Evolutionary conservation across 306 rosid genomes (phyloP), one percentile per base, ranked within the genome.

Genomic region (Prinsepia uniflora): DNA sequence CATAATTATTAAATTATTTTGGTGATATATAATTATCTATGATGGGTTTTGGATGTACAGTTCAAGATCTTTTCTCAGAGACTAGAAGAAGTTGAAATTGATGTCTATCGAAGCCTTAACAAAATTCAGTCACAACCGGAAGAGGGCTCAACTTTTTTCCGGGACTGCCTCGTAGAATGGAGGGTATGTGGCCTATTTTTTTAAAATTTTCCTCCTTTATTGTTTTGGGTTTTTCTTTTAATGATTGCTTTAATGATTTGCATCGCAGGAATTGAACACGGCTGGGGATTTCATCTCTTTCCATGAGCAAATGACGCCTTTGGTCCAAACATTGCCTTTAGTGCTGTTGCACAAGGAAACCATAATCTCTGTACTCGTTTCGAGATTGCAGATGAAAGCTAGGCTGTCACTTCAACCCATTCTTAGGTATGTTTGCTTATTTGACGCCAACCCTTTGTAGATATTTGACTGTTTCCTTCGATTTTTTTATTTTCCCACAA

Each of bases 151-250:
- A 85, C 90, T 3, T 93, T 90, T 67, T 87, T 93, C 75, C 84
- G 89, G 59, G 98, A 93, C 64, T 88, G 97, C 79, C 92, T 93
- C 39, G 50, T 82, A 7, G 92, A 93, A 86, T 90, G 92, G 96
- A 88, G 94, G 90, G 98, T 93, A 84, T 70, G 89, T 10, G 18
- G 17, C 5, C 47, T 13, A 9, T 14, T 24, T 54, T 39, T 18
- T 40, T 57, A 1, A 17, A 3, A 58, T 24, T 36, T 48, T 57
- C 1, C 24, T 10, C 6, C 6, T 40, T 4, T 41, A 30, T 7
- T 17, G 2, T 40, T 45, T n/a, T 12, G 0, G 6, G 5, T 34
- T 47, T 22, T 40, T 7, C 43, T 30, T 58, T n/a, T 46, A 61
- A 7, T 55, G 10, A 36, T 10, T 47, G 6, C 71, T 19, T 11